phyloP scores from a whole-genome alignment of 164 flowering plant species.

The Cinnamomum micranthum region DNA sequence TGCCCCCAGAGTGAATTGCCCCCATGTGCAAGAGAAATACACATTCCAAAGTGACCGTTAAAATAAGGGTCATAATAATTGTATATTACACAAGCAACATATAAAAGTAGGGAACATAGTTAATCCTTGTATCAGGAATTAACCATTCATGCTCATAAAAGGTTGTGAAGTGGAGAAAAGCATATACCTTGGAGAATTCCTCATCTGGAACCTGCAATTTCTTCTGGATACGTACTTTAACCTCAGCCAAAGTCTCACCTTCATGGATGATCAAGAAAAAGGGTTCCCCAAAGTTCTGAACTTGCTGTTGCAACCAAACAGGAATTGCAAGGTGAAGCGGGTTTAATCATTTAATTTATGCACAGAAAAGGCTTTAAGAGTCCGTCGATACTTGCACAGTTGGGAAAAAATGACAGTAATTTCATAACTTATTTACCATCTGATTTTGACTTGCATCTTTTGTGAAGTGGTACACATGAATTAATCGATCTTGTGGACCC shows the following conservation, averaged over 20 bases:
- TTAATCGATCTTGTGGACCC: slow-evolving; percentile 84
- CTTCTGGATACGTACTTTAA: slow-evolving; percentile 82
- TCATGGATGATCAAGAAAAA: slow-evolving; percentile 91
- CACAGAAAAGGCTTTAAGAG: background rate
- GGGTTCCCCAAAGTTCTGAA: slow-evolving; percentile 97
- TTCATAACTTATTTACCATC: slow-evolving; percentile 38
- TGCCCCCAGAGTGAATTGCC: too few relatives aligned
- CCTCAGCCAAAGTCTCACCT: slow-evolving; percentile 87
- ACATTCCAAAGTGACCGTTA: too few relatives aligned
- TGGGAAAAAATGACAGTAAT: background rate
- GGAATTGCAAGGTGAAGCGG: background rate
- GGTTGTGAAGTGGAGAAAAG: background rate
- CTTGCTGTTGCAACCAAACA: slow-evolving; percentile 53
- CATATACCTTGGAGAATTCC: slow-evolving; percentile 71
- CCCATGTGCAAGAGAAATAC: too few relatives aligned
- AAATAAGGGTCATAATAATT: too few relatives aligned
- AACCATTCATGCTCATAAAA: too few relatives aligned
- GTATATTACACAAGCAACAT: too few relatives aligned
- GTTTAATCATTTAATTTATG: background rate
- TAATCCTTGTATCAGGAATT: too few relatives aligned
- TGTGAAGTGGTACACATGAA: slow-evolving; percentile 93
- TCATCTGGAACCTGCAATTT: slow-evolving; percentile 91
- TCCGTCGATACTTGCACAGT: background rate
- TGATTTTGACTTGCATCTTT: slow-evolving; percentile 85
- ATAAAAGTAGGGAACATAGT: too few relatives aligned